Evolutionary conservation across 805 yeast species (phyloP).

Genomic region (Grigorovia yakushimaensis): DNA sequence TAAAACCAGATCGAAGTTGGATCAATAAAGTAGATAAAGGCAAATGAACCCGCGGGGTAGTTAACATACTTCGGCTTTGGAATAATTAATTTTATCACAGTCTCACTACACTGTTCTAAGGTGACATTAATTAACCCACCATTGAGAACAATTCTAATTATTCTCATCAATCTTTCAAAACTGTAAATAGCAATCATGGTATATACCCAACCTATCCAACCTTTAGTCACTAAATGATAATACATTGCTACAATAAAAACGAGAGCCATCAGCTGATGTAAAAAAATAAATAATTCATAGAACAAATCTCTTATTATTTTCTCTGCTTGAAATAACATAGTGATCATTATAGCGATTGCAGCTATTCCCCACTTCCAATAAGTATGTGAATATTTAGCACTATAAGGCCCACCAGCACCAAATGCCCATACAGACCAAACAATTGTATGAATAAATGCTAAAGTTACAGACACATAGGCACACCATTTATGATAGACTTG

Average conservation of each 20-base stretch:
- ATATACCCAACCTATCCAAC: conserved; percentile 43
- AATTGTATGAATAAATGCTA: conserved; percentile 46
- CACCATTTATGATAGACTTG: conserved; percentile 58
- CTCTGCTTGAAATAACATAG: conserved; percentile 40
- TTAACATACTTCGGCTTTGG: conserved; percentile 39
- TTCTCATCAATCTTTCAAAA: conserved; percentile 41
- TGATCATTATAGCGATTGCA: conserved; percentile 36
- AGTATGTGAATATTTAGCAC: conserved; percentile 31
- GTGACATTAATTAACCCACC: conserved; percentile 21
- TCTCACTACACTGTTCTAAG: conserved; percentile 21
- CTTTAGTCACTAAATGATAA: conserved; percentile 44
- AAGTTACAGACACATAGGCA: conserved; percentile 41
- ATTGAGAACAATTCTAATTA: conserved; percentile 28
- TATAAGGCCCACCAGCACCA: conserved; percentile 30
- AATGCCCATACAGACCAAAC: conserved; percentile 42
- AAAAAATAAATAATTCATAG: conserved; percentile 51
- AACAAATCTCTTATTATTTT: conserved; percentile 39
- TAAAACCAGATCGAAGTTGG: conserved; percentile 41
- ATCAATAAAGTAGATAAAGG: conserved; percentile 47
- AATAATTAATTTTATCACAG: conserved; percentile 33
- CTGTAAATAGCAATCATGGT: conserved; percentile 37
- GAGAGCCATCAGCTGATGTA: conserved; percentile 49
- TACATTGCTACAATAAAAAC: conserved; percentile 46
- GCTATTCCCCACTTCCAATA: conserved; percentile 40
- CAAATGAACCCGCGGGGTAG: conserved; percentile 46